phyloP scores from a whole-genome alignment of 164 flowering plant genomes.

The Macadamia integrifolia region DNA sequence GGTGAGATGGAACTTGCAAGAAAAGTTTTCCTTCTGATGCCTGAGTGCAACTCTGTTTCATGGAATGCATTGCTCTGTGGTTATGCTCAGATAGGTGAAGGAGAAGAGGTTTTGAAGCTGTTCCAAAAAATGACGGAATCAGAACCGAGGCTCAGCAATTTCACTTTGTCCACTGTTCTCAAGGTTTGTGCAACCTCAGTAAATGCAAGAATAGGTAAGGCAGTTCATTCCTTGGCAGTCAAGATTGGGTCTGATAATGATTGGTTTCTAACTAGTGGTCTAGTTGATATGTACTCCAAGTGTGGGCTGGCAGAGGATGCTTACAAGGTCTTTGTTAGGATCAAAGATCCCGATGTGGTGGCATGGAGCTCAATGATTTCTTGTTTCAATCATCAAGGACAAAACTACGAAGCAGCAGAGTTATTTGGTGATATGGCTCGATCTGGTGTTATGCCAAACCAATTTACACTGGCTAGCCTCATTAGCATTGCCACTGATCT shows the following conservation, averaged over 20 bases:
- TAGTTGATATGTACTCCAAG: slow-evolving; percentile 55
- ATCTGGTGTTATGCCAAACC: slow-evolving; percentile 32
- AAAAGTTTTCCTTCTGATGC: slow-evolving; percentile 33
- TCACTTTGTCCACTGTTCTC: slow-evolving; percentile 39
- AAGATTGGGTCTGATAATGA: slow-evolving; percentile 35
- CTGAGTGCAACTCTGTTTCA: slow-evolving; percentile 31
- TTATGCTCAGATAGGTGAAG: slow-evolving; percentile 37
- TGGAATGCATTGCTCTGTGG: slow-evolving; percentile 56
- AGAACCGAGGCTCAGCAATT: slow-evolving; percentile 31
- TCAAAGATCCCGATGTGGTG: slow-evolving; percentile 41
- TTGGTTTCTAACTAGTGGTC: slow-evolving; percentile 31
- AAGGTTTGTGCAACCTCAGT: slow-evolving; percentile 38
- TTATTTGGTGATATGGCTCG: slow-evolving; percentile 29
- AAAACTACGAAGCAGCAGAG: slow-evolving; percentile 21
- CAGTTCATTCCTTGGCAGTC: slow-evolving; percentile 34
- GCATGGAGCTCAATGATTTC: slow-evolving; percentile 47
- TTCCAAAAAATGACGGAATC: slow-evolving; percentile 32
- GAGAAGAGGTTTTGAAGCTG: slow-evolving; percentile 24
- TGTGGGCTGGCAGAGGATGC: slow-evolving; percentile 43
- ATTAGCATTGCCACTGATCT: slow-evolving; percentile 33
- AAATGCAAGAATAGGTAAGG: slow-evolving; percentile 23
- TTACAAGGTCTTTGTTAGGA: slow-evolving; percentile 31
- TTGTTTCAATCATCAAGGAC: slow-evolving; percentile 40
- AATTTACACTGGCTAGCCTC: slow-evolving; percentile 45
- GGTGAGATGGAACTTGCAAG: slow-evolving; percentile 36